Conservation (phyloP, 352 stramenopile species). For the Phytophthora pseudosyringae region DNA sequence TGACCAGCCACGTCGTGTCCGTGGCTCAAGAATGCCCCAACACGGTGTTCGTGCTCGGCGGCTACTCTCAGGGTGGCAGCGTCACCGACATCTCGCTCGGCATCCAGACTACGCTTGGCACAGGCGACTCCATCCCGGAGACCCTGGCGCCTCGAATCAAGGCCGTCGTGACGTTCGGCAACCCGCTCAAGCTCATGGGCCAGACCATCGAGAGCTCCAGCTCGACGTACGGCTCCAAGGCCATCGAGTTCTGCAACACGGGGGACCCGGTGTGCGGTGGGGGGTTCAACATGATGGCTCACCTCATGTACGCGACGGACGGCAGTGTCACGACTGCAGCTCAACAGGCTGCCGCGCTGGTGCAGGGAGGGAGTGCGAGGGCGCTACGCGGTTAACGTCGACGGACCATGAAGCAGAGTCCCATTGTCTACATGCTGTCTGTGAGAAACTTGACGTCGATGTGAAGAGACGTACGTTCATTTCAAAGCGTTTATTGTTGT, state of each 20-base stretch:
- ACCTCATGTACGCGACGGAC: conserved; percentile 36
- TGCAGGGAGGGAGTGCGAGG: conserved; percentile 12
- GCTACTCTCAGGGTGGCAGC: conserved; percentile 41
- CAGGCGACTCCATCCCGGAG: conserved; percentile 28
- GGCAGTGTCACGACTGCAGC: conserved; percentile 32
- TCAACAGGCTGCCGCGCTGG: conserved; percentile 24
- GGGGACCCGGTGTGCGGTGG: conserved; percentile 35
- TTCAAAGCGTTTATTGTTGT: background rate
- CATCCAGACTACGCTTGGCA: conserved; percentile 28
- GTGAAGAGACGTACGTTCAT: background rate
- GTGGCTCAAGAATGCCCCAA: conserved; percentile 34
- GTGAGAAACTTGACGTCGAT: background rate
- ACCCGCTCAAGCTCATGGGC: conserved; percentile 34
- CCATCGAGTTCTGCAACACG: conserved; percentile 36
- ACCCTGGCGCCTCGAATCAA: conserved; percentile 31
- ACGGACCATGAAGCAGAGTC: too few species aligned
- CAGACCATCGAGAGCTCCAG: conserved; percentile 34
- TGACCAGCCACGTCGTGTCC: conserved; percentile 40
- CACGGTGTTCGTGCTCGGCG: conserved; percentile 35
- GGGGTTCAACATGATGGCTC: conserved; percentile 37
- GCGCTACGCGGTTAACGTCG: conserved; percentile 6
- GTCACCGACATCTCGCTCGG: conserved; percentile 38
- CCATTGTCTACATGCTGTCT: background rate
- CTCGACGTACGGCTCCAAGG: conserved; percentile 31
- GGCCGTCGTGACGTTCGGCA: conserved; percentile 41